Conservation (phyloP, 352 stramenopile species). For the Pythium diclinum region DNA sequence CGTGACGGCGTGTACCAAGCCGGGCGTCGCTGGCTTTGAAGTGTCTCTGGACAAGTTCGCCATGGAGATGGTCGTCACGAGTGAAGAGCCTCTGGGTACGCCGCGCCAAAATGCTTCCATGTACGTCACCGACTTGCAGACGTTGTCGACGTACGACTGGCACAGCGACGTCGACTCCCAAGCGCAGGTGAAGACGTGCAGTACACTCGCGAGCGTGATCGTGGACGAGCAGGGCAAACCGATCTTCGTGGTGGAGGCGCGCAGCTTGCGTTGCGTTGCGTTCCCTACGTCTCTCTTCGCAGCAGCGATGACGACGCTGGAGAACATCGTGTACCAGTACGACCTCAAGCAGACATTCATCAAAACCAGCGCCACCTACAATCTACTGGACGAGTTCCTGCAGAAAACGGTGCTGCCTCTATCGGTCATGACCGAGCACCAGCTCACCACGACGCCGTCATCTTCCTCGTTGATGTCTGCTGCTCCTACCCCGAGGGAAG, state of each 20-base stretch:
- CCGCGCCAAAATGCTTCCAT: slow-evolving; percentile 28
- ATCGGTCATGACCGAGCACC: slow-evolving; percentile 28
- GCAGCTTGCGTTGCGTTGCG: slow-evolving; percentile 34
- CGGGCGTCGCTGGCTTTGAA: slow-evolving; percentile 42
- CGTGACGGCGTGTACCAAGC: slow-evolving; percentile 49
- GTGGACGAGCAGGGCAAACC: slow-evolving; percentile 45
- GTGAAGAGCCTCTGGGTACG: slow-evolving; percentile 21
- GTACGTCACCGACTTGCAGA: slow-evolving; percentile 49
- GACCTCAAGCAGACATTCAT: slow-evolving; percentile 44
- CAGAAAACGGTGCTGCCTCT: slow-evolving; percentile 31
- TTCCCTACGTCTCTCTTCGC: slow-evolving; percentile 62
- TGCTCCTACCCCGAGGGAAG: slow-evolving; percentile 2
- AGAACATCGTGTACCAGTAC: slow-evolving; percentile 68
- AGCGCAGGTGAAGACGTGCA: slow-evolving; percentile 25
- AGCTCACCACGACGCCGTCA: slow-evolving; percentile 19
- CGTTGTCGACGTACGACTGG: slow-evolving; percentile 36
- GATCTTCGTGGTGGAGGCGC: slow-evolving; percentile 60
- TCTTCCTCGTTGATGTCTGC: slow-evolving; percentile 10
- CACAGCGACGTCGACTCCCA: slow-evolving; percentile 45
- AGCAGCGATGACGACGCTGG: slow-evolving; percentile 48
- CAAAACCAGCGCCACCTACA: slow-evolving; percentile 29
- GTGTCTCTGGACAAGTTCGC: slow-evolving; percentile 48
- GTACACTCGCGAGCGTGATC: slow-evolving; percentile 34
- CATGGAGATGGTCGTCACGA: slow-evolving; percentile 40
- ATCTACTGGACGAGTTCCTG: slow-evolving; percentile 41